Base-by-base conservation (phyloP, 225 moss, liverwort and hornwort genomes). In the Physcomitrellopsis africana region DNA sequence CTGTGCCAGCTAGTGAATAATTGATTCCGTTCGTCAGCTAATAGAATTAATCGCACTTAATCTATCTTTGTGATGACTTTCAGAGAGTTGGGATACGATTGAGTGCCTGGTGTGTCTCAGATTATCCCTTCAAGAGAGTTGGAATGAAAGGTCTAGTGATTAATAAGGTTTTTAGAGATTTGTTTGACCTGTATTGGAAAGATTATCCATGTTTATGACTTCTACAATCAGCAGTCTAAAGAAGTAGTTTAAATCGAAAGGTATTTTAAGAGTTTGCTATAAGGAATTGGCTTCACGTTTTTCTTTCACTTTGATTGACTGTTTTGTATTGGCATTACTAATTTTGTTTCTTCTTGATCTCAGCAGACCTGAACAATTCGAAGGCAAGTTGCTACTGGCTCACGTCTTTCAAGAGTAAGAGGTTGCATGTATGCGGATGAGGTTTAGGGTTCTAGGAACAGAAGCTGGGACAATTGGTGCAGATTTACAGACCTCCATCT, bases 261-360 rank as follows among this genome's bases (percentile, higher is more conserved):
- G 32, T 4, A 7, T 37, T 37, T 1, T 4, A 37, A 37, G 32
- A 37, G 32, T 37, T 37, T 37, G 1, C 7, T 37, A 7, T 37
- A 37, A 37, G 32, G 32, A 37, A 37, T 37, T 37, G 32, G 32
- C 4, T 37, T 37, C 0, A 37, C 32, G 7, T 37, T 1, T 37
- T 37, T 37, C 4, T 4, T 37, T 37, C 32, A 37, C 32, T 5
- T n/a, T 51, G 16, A 29, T 69, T 56, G 46, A 10, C 3, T 66
- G 32, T 53, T 58, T 52, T 70, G 41, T 46, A 56, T 10, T 78
- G 51, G 60, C 66, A 6, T 78, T 37, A 72, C 20, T 75, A 53
- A 68, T 84, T 67, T 52, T 84, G 67, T 74, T 71, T 70, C 51
- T 27, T 44, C 74, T 84, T 70, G 63, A 52, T 72, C 51, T 74